Base-by-base conservation (phyloP, 345 rosid species). In the Passiflora organensis region DNA sequence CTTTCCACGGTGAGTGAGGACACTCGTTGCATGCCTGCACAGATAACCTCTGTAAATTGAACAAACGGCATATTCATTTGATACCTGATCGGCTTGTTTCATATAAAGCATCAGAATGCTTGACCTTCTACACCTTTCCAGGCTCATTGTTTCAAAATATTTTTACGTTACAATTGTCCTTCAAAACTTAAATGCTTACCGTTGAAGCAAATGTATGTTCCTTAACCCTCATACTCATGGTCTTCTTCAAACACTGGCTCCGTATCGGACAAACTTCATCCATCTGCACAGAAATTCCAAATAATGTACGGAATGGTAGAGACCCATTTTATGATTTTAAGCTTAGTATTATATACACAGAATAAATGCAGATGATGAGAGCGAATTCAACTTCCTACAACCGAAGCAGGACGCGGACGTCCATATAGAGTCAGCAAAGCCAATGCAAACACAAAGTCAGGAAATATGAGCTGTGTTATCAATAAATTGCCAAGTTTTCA, bases 61-160 rank as follows among this genome's bases (percentile, higher is more conserved):
- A 76, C 74, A 81, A 63, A 56, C 86, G 72, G 73, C 86, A 81
- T 21, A 78, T 81, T 68, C 86, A 81, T 66, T 81, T 59, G 44
- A 81, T 69, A 58, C 76, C 78, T 42, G 60, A 65, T 47, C 69
- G 73, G 56, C 52, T 76, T 0, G 76, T 76, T 69, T 80, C 84
- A 0, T 62, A 76, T 51, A 80, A 53, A 56, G 76, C 84, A 62
- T 80, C 81, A 0, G 46, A 76, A 64, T 56, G 58, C 60, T 69
- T 69, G 2, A 80, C 72, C 63, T 69, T 77, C 60, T 76, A 73
- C 70, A 65, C 72, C 5, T 41, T 56, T 55, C 81, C 77, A 41
- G 4, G 74, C 64, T 15, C 79, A 64, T 69, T 80, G 81, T 60
- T 80, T 80, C 10, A 77, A 81, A 13, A 80, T 28, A 65, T n/a